Evolutionary conservation across 2,329 filamentous ascomycete genomes (phyloP).

Genomic region (Fusarium brevicatenulatum): DNA sequence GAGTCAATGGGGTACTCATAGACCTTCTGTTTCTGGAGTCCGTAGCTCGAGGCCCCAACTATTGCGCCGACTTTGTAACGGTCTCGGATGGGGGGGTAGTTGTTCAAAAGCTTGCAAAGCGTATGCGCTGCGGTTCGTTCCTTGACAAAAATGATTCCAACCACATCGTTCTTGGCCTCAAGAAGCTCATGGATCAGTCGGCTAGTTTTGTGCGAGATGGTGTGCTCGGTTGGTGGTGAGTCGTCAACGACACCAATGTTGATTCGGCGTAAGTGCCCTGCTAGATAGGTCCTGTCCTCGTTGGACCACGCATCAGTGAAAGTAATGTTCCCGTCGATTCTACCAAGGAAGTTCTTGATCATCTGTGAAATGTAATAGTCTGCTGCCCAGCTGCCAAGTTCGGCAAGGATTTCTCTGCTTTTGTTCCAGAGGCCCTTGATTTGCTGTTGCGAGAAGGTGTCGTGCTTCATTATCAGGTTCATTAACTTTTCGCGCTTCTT

Average conservation of each 20-base stretch:
- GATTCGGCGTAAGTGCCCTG: conserved; percentile 55
- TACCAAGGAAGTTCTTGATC: conserved; percentile 50
- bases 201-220: conserved; percentile 67
- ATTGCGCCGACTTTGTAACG: conserved; percentile 64
- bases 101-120: conserved; percentile 65
- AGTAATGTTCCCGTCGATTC: conserved; percentile 26
- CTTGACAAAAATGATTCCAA: conserved; percentile 75
- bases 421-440: conserved; percentile 65
- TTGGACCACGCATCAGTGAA: conserved; percentile 56
- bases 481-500: conserved; percentile 53
- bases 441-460: conserved; percentile 65
- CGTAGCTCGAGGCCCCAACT: conserved; percentile 61
- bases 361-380: conserved; percentile 71
- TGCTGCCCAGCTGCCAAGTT: conserved; percentile 75
- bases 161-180: conserved; percentile 52
- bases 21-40: conserved; percentile 53
- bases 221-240: conserved; percentile 17
- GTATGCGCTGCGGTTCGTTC: conserved; percentile 70
- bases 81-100: conserved; percentile 58
- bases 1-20: conserved; percentile 49
- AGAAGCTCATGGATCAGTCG: conserved; percentile 64
- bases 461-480: conserved; percentile 53
- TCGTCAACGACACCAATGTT: conserved; percentile 12
- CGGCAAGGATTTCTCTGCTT: conserved; percentile 59
- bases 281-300: conserved; percentile 67